A percentile compares a stretch with the other conserved stretches of the same genome.
Conservation (phyloP, 805 yeast species). For the Candida ipomoeae region DNA sequence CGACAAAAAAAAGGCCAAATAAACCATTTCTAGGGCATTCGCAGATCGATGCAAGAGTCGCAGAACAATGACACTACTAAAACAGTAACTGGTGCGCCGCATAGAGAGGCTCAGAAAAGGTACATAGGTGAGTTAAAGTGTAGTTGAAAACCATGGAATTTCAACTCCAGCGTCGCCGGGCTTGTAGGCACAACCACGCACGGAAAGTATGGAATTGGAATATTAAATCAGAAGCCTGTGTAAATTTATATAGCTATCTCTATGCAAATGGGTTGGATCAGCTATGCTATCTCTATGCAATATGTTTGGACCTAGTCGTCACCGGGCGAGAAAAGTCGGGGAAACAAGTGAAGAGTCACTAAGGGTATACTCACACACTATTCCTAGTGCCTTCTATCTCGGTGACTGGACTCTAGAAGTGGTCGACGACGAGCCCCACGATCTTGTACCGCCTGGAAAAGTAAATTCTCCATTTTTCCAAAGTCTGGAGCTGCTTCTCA, state of each 20-base stretch:
- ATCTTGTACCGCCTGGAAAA: slow-evolving; percentile 42
- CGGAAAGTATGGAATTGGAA: too few species aligned
- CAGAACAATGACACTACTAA: neutral
- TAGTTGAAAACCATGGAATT: neutral
- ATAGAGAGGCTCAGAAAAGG: neutral
- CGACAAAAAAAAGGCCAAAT: neutral
- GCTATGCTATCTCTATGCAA: too few species aligned
- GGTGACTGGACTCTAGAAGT: slow-evolving; percentile 8
- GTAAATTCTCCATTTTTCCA: slow-evolving; percentile 75
- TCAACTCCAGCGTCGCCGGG: neutral
- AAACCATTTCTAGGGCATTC: neutral
- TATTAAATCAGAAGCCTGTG: too few species aligned
- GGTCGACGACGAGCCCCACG: slow-evolving; percentile 36
- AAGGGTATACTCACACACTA: neutral
- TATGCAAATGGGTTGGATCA: too few species aligned
- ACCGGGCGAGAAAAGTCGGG: too few species aligned
- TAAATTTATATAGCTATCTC: too few species aligned
- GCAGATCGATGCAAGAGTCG: neutral
- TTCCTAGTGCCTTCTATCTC: neutral
- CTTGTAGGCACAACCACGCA: neutral
- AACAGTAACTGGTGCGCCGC: neutral
- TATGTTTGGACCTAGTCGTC: too few species aligned
- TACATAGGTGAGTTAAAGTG: neutral
- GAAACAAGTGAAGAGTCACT: neutral
- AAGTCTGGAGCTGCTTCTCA: slow-evolving; percentile 54